Percentiles rank a stretch among this genome's conserved stretches.
Evolutionary conservation across 805 yeast species (phyloP).

Genomic region (Brettanomyces nanus): DNA sequence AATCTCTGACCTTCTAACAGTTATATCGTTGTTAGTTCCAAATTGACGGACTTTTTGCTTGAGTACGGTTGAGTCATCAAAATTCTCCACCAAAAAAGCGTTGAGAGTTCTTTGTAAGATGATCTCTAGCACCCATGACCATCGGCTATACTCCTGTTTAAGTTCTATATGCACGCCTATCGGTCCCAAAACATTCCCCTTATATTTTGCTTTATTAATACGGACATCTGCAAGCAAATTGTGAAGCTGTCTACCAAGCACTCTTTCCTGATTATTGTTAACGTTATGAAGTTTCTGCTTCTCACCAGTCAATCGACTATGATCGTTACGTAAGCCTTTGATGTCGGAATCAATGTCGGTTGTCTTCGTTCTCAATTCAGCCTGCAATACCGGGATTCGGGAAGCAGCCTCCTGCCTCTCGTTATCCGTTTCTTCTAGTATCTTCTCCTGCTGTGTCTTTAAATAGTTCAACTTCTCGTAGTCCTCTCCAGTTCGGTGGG

Average conservation of each 20-base stretch:
- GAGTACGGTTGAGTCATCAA: conserved; percentile 45
- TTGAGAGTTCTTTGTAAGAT: conserved; percentile 41
- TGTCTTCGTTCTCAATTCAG: neutral
- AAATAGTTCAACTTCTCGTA: neutral
- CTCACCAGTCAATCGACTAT: neutral
- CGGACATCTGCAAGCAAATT: conserved; percentile 34
- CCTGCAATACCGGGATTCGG: neutral
- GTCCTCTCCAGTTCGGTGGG: conserved; percentile 10
- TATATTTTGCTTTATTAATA: conserved; percentile 29
- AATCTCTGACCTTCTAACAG: conserved; percentile 46
- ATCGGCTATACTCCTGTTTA: conserved; percentile 42
- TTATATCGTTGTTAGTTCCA: conserved; percentile 31
- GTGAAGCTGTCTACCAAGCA: conserved; percentile 43
- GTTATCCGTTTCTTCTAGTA: neutral
- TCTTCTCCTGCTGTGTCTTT: neutral
- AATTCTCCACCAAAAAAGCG: conserved; percentile 61
- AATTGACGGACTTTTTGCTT: conserved; percentile 26
- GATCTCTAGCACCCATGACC: conserved; percentile 56
- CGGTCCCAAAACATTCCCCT: conserved; percentile 67
- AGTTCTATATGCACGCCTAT: conserved; percentile 56
- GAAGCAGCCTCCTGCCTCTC: neutral
- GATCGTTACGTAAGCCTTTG: neutral
- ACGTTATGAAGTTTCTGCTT: conserved; percentile 20
- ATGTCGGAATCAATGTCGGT: neutral
- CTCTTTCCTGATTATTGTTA: conserved; percentile 24